Percentiles rank a stretch among this genome's conserved stretches.
These are phyloP conservation scores for Hyphopichia pseudoburtonii DNA, from an alignment of 1,139 yeast species.

Conservation along the genomic window DNA sequence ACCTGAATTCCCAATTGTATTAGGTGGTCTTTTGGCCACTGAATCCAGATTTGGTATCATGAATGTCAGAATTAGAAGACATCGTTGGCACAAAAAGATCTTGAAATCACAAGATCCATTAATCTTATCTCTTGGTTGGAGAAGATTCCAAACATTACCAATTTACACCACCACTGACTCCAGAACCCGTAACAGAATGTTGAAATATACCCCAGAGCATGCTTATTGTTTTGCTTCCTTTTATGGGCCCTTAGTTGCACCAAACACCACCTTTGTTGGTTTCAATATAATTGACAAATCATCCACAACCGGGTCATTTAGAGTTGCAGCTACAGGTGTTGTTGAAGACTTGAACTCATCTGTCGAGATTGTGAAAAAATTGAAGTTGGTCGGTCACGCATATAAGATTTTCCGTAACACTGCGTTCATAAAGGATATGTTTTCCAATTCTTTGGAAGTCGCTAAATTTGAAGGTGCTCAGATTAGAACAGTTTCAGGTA, in stretches of 20 bases:
- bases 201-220: slow-evolving; percentile 98
- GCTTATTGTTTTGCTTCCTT: slow-evolving; percentile 95
- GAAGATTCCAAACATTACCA: slow-evolving; percentile 96
- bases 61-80: slow-evolving; percentile 93
- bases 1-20: slow-evolving; percentile 78
- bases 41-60: slow-evolving; percentile 92
- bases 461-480: slow-evolving; percentile 98
- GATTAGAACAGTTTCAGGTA: slow-evolving; percentile 93
- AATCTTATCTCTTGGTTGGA: slow-evolving; percentile 93
- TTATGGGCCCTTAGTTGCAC: slow-evolving; percentile 96
- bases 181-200: slow-evolving; percentile 95
- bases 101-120: slow-evolving; percentile 95
- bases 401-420: slow-evolving; percentile 92
- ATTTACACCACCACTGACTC: slow-evolving; percentile 96
- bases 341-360: slow-evolving; percentile 90
- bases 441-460: slow-evolving; percentile 85
- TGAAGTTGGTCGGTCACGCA: slow-evolving; percentile 94
- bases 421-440: slow-evolving; percentile 97
- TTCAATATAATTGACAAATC: slow-evolving; percentile 83
- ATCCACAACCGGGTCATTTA: slow-evolving; percentile 84
- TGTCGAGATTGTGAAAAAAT: slow-evolving; percentile 90
- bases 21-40: slow-evolving; percentile 88
- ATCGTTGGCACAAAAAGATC: slow-evolving; percentile 98
- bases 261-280: slow-evolving; percentile 96
- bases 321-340: slow-evolving; percentile 97